These are phyloP conservation scores for Rosa rugosa DNA, from an alignment of 306 rosid species.

Conservation along the genomic window DNA sequence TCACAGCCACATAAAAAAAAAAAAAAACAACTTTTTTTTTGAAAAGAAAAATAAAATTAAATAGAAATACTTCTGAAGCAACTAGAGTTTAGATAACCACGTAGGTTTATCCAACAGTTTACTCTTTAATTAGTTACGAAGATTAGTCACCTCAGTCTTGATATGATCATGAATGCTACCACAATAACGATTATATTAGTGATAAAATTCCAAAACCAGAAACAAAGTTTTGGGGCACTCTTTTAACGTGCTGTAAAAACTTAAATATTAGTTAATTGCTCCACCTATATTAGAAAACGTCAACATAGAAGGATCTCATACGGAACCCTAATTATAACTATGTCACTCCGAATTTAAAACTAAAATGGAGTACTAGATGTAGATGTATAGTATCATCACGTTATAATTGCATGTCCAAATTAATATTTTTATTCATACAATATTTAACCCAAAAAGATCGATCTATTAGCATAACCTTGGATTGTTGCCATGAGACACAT, in stretches of 20 bases:
- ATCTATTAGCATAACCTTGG: too few species aligned
- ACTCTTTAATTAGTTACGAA: neutral
- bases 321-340: neutral
- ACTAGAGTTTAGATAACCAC: too few species aligned
- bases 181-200: neutral
- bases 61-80: too few species aligned
- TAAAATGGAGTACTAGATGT: neutral
- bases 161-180: neutral
- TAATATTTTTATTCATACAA: too few species aligned
- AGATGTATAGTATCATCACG: neutral
- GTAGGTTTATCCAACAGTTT: too few species aligned
- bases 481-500: neutral
- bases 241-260: neutral
- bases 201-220: neutral
- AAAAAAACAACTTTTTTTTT: too few species aligned
- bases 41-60: too few species aligned
- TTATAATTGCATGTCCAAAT: neutral
- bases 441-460: too few species aligned
- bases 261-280: neutral
- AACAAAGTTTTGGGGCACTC: neutral
- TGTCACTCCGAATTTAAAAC: neutral
- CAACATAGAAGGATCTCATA: neutral
- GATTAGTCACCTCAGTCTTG: neutral
- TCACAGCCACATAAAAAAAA: too few species aligned
- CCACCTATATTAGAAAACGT: neutral